phyloP scores from a whole-genome alignment of 2,329 filamentous ascomycete genomes.

The Clathrospora elynae region DNA sequence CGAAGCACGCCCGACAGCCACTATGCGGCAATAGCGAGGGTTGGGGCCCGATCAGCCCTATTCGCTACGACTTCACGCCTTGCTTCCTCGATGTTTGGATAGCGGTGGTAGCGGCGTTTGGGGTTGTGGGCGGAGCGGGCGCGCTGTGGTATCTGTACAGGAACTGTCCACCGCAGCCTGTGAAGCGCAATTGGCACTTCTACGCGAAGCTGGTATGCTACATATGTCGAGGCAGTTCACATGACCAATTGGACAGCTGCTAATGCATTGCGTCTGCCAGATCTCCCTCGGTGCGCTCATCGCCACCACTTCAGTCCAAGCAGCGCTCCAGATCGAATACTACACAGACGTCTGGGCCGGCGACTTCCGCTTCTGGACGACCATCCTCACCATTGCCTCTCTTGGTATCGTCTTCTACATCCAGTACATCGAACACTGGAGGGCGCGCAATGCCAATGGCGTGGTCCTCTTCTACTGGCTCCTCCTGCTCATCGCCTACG shows the following conservation, averaged over 20 bases:
- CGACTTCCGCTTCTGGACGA: slow-evolving; percentile 87
- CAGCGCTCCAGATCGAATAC: slow-evolving; percentile 73
- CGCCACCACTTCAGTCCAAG: slow-evolving; percentile 71
- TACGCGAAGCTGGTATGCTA: slow-evolving; percentile 79
- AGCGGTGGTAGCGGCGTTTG: slow-evolving; percentile 75
- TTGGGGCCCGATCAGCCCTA: slow-evolving; percentile 89
- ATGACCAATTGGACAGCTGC: background rate
- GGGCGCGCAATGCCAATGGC: slow-evolving; percentile 82
- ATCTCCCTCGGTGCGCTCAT: slow-evolving; percentile 70
- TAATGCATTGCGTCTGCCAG: slow-evolving; percentile 46
- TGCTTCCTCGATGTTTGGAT: slow-evolving; percentile 97
- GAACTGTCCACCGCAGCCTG: slow-evolving; percentile 68
- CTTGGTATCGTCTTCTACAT: slow-evolving; percentile 75
- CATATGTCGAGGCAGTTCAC: background rate
- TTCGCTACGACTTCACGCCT: slow-evolving; percentile 91
- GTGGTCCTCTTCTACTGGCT: slow-evolving; percentile 93
- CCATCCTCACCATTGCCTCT: slow-evolving; percentile 71
- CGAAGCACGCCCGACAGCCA: slow-evolving; percentile 61
- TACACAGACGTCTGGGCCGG: slow-evolving; percentile 72
- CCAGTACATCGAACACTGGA: slow-evolving; percentile 85
- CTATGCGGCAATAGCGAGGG: slow-evolving; percentile 89
- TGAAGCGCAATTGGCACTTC: slow-evolving; percentile 88
- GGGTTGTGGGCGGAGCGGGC: slow-evolving; percentile 74
- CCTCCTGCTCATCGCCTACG: slow-evolving; percentile 76
- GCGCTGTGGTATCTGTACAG: slow-evolving; percentile 80